phyloP scores from a whole-genome alignment of 306 rosid species.

The Psophocarpus tetragonolobus region DNA sequence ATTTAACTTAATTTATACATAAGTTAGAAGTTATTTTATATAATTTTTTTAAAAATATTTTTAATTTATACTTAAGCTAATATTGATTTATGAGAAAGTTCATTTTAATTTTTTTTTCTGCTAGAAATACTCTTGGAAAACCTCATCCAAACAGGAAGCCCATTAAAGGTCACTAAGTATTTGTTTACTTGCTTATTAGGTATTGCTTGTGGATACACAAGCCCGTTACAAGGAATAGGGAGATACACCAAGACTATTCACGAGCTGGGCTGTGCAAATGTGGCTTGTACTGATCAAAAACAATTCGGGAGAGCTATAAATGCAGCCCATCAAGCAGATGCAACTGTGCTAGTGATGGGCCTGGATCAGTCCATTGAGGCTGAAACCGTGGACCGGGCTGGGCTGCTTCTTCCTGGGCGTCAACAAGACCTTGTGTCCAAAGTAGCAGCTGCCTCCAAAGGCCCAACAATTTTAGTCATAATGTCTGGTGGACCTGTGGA shows the following conservation, averaged over 20 bases:
- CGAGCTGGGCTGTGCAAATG: conserved; percentile 63
- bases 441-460: conserved; percentile 66
- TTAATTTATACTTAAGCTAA: too few species aligned
- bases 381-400: conserved; percentile 61
- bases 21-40: too few species aligned
- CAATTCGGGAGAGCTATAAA: conserved; percentile 48
- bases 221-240: conserved; percentile 70
- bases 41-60: too few species aligned
- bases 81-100: too few species aligned
- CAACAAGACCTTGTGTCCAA: conserved; percentile 69
- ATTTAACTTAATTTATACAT: too few species aligned
- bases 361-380: conserved; percentile 85
- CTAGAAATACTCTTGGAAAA: too few species aligned
- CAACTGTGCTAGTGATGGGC: conserved; percentile 69
- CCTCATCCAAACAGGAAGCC: too few species aligned
- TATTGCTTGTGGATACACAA: conserved; percentile 67
- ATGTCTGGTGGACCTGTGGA: conserved; percentile 93
- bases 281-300: conserved; percentile 51
- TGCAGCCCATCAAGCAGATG: conserved; percentile 68
- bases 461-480: conserved; percentile 69
- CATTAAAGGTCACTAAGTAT: not conserved
- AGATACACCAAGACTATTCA: conserved; percentile 49
- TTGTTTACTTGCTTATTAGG: conserved; percentile 35
- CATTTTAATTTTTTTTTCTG: too few species aligned
- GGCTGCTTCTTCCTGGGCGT: conserved; percentile 72